Conservation (phyloP, 2,329 filamentous ascomycete species). For the Sordariomycetes sp. region DNA sequence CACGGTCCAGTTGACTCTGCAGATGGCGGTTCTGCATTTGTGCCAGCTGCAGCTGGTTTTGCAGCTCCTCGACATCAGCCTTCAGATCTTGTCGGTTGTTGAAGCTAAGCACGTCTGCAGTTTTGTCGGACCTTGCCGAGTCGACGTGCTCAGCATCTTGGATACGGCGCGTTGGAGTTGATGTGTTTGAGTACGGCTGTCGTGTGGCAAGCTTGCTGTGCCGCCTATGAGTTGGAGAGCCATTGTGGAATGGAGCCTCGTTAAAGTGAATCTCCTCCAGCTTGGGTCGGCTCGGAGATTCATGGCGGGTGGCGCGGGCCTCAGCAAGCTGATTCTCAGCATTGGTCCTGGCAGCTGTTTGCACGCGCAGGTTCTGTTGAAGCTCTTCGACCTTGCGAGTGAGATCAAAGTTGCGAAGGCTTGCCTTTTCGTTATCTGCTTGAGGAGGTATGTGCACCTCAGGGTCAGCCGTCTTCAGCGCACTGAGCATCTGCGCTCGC, state of each 20-base stretch:
- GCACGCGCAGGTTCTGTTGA: conserved; percentile 80
- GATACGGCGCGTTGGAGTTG: conserved; percentile 68
- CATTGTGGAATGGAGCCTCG: conserved; percentile 61
- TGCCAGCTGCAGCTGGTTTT: conserved; percentile 86
- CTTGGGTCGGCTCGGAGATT: conserved; percentile 62
- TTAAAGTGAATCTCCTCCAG: conserved; percentile 85
- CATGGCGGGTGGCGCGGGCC: conserved; percentile 63
- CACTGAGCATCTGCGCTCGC: conserved; percentile 66
- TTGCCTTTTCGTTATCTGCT: conserved; percentile 56
- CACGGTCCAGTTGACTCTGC: conserved; percentile 73
- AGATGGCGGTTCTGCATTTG: conserved; percentile 95
- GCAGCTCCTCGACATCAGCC: conserved; percentile 81
- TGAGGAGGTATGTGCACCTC: conserved; percentile 57
- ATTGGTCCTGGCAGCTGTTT: conserved; percentile 69
- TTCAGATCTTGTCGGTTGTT: conserved; percentile 88
- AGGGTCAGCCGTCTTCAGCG: conserved; percentile 83
- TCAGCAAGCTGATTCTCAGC: conserved; percentile 78
- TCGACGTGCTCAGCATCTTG: conserved; percentile 56
- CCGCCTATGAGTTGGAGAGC: conserved; percentile 65
- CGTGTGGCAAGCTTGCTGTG: conserved; percentile 38
- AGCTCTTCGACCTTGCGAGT: conserved; percentile 79
- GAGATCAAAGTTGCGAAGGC: conserved; percentile 71
- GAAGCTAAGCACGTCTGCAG: conserved; percentile 69
- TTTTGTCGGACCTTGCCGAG: conserved; percentile 76
- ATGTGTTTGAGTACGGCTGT: conserved; percentile 59